phyloP scores from a whole-genome alignment of 1,139 yeast genomes.

The Suhomyces choctaworum region DNA sequence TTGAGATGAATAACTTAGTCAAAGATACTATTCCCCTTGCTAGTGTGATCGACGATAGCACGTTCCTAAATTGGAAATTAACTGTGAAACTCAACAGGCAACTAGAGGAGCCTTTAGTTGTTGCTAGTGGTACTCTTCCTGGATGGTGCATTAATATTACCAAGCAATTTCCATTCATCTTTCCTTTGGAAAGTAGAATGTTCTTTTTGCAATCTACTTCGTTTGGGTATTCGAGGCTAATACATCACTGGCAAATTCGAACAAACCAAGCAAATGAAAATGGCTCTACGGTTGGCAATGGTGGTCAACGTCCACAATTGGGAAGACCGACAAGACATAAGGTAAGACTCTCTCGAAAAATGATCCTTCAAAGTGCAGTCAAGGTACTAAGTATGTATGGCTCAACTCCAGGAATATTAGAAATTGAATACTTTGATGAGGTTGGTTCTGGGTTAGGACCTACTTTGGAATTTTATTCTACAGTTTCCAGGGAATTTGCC shows the following conservation, averaged over 20 bases:
- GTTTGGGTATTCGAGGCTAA: conserved; percentile 84
- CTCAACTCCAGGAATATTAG: conserved; percentile 75
- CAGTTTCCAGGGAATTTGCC: conserved; percentile 74
- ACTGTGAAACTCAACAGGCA: conserved; percentile 87
- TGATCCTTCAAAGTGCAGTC: conserved; percentile 73
- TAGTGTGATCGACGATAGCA: conserved; percentile 35
- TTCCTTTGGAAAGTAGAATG: conserved; percentile 80
- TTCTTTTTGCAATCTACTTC: conserved; percentile 84
- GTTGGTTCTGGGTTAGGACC: conserved; percentile 98
- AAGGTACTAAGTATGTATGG: conserved; percentile 80
- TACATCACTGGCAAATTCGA: conserved; percentile 72
- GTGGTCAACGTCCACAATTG: conserved; percentile 42
- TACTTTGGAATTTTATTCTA: conserved; percentile 86
- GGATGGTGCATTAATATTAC: conserved; percentile 80
- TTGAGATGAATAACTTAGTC: conserved; percentile 47
- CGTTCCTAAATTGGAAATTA: conserved; percentile 75
- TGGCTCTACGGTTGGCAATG: conserved; percentile 14
- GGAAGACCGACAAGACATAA: conserved; percentile 84
- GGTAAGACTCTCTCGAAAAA: conserved; percentile 71
- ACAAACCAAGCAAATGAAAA: conserved; percentile 45
- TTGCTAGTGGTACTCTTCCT: conserved; percentile 86
- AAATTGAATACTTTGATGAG: conserved; percentile 86
- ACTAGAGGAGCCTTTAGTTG: conserved; percentile 84
- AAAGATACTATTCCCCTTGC: conserved; percentile 20
- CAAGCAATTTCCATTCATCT: conserved; percentile 73